Conservation (phyloP, 2,329 filamentous ascomycete genomes). For the Xylariaceae sp. region DNA sequence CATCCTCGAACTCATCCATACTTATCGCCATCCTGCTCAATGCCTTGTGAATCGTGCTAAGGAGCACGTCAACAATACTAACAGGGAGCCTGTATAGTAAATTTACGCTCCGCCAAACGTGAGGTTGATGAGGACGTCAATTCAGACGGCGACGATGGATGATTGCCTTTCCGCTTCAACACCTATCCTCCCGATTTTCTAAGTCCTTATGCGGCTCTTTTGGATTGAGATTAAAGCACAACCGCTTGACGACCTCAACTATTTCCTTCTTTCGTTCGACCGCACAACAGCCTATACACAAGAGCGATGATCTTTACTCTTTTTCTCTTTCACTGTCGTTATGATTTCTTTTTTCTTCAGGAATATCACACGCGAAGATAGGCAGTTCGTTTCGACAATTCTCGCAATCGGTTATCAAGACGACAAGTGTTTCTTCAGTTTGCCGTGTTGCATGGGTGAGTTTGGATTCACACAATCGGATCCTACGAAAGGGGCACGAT, state of each 20-base stretch:
- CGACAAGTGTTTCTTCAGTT: background rate
- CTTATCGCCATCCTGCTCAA: no score
- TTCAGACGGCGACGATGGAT: no score
- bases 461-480: background rate
- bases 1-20: no score
- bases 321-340: background rate
- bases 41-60: no score
- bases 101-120: no score
- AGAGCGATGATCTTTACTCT: background rate
- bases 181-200: background rate
- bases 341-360: background rate
- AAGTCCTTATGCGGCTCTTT: background rate
- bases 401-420: no score
- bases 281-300: background rate
- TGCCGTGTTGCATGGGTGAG: background rate
- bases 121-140: no score
- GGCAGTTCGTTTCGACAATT: background rate
- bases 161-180: no score
- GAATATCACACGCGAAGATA: background rate
- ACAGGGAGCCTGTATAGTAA: no score
- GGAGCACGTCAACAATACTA: no score
- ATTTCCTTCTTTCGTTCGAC: background rate
- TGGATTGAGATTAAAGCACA: background rate
- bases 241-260: no score
- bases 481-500: background rate